Evolutionary conservation across 2,329 filamentous ascomycete species (phyloP), one percentile per base, ranked within the genome.

Genomic region (Talaromyces piceae): DNA sequence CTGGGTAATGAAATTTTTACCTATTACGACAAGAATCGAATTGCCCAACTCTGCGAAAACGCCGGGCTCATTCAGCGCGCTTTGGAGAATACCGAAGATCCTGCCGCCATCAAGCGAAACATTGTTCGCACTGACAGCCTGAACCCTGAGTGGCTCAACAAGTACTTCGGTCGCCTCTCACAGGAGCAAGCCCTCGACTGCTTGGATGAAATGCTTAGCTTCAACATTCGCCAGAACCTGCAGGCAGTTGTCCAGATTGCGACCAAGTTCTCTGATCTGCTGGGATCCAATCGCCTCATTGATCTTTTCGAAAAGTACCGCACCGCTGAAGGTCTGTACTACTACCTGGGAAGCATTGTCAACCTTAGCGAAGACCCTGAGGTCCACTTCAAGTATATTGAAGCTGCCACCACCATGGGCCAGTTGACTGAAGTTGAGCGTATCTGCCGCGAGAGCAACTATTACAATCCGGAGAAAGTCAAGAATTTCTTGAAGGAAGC

Each of bases 401-500:
- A 98, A 73, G 90, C 93, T 51, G 93, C 94, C 27, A 95, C 91
- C 22, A 87, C 84, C 65, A 94, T 95, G 82, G 84, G 86, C 26
- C 91, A 98, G 71, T 82, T 95, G 64, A 91, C 88, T 59, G 93
- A 98, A 66, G 93, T 98, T 18, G 91, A 98, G 78, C 87, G 93
- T 50, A 91, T 98, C 63, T 97, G 91, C 75, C 84, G 94, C 55
- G 93, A 98, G 69, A 94, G 86, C 78, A 90, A 87, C 68, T 79
- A 80, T 64, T 91, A 90, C 73, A 91, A 96, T 68, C 80, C 90
- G 0, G 90, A 96, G 71, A 95, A 95, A 77, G 89, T 96, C 52
- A 96, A 96, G 79, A 98, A 98, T 76, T 98, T 97, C 81, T 77
- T 98, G 56, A 98, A 98, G 76, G 94, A 98, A 69, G 91, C 93